Evolutionary conservation across 495 filamentous ascomycete species (phyloP).

Genomic region (Penicillium taxi): DNA sequence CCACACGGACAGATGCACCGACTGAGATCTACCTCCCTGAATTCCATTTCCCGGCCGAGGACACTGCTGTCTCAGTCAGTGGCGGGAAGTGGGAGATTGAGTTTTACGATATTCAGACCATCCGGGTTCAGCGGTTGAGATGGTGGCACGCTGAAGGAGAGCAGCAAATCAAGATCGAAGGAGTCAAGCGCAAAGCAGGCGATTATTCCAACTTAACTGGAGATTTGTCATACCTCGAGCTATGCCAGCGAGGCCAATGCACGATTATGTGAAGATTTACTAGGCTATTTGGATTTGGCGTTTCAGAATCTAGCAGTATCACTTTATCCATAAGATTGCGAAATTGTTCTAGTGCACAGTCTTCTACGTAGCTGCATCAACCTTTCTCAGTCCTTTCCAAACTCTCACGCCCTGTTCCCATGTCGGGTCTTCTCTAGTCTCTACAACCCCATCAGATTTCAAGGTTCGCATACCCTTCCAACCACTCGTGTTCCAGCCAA

Average conservation of each 20-base stretch:
- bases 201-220: slow-evolving; percentile 22
- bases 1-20: slow-evolving; percentile 50
- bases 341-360: too few species aligned
- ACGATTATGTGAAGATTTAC: slow-evolving; percentile 39
- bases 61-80: slow-evolving; percentile 61
- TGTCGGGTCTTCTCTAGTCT: slow-evolving; percentile 33
- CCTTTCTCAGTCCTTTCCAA: slow-evolving; percentile 34
- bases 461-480: slow-evolving; percentile 32
- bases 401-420: slow-evolving; percentile 42
- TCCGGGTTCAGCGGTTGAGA: slow-evolving; percentile 61
- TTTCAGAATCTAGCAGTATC: too few species aligned
- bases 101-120: slow-evolving; percentile 55
- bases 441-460: slow-evolving; percentile 37
- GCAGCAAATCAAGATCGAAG: slow-evolving; percentile 71
- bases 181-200: slow-evolving; percentile 55
- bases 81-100: slow-evolving; percentile 86
- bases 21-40: slow-evolving; percentile 85
- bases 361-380: too few species aligned
- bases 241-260: slow-evolving; percentile 48
- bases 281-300: slow-evolving; percentile 1
- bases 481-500: slow-evolving; percentile 27
- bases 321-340: too few species aligned
- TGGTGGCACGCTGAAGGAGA: slow-evolving; percentile 91
- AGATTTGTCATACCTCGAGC: slow-evolving; percentile 56
- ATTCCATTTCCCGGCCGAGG: slow-evolving; percentile 79